These are phyloP conservation scores for Rhizopus microsporus DNA, from an alignment of 371 early-diverging fungal species.

Conservation along the genomic window DNA sequence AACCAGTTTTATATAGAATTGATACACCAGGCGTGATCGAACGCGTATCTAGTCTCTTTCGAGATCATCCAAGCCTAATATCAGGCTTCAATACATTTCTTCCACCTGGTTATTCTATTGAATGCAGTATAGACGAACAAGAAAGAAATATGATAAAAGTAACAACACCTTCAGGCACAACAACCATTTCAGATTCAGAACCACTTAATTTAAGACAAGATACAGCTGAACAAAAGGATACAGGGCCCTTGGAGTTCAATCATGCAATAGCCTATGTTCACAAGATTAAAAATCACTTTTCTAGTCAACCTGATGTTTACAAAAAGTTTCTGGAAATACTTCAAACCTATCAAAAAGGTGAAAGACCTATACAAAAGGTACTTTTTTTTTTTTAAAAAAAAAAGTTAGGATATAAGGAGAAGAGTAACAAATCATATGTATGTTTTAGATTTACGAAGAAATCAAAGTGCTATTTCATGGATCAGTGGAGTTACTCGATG, in stretches of 20 bases:
- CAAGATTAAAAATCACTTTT: constrained; percentile 94
- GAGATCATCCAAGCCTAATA: constrained; percentile 91
- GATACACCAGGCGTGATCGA: constrained; percentile 99
- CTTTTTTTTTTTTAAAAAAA: not conserved
- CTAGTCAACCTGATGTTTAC: constrained; percentile 87
- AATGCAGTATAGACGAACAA: constrained; percentile 73
- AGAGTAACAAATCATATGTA: not conserved
- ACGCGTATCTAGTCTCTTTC: constrained; percentile 93
- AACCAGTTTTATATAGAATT: constrained; percentile 55
- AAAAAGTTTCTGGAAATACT: constrained; percentile 94
- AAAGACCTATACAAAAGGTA: constrained; percentile 86
- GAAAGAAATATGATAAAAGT: constrained; percentile 79
- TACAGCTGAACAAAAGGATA: constrained; percentile 1
- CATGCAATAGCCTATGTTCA: constrained; percentile 98
- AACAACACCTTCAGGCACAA: constrained; percentile 84
- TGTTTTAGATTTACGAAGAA: constrained; percentile 77
- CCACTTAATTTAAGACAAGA: constrained; percentile 9
- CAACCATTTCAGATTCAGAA: constrained; percentile 25
- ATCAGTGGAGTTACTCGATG: constrained; percentile 85
- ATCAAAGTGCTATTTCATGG: constrained; percentile 80
- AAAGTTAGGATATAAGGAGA: not conserved
- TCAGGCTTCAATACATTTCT: constrained; percentile 99
- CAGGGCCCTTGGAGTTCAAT: constrained; percentile 86
- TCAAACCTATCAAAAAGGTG: constrained; percentile 91
- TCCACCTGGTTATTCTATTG: constrained; percentile 96